These are phyloP conservation scores for Biancaea sappan DNA, from an alignment of 306 rosid genomes.

Conservation along the genomic window DNA sequence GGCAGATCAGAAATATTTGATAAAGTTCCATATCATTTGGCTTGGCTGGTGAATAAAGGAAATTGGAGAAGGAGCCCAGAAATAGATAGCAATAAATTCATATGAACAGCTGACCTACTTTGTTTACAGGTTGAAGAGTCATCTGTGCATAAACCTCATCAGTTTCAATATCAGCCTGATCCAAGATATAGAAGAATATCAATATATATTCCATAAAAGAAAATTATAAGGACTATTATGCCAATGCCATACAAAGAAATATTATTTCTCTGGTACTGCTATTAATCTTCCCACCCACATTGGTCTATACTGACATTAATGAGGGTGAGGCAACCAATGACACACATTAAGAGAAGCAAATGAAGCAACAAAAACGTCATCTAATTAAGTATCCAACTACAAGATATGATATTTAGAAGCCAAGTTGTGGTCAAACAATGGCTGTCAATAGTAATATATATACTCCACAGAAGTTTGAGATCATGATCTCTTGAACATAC, in stretches of 20 bases:
- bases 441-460: too few relatives aligned
- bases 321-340: too few relatives aligned
- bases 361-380: too few relatives aligned
- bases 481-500: too few relatives aligned
- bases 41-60: constrained; percentile 20
- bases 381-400: too few relatives aligned
- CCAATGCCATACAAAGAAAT: constrained; percentile 21
- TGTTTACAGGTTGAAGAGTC: constrained; percentile 98
- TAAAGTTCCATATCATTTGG: constrained; percentile 20
- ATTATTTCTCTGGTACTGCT: not conserved
- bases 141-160: constrained; percentile 97
- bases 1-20: constrained; percentile 32
- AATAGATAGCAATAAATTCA: constrained; percentile 33
- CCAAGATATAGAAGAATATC: constrained; percentile 27
- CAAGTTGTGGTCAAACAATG: too few relatives aligned
- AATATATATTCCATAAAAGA: not conserved
- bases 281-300: too few relatives aligned
- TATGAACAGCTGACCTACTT: constrained; percentile 79
- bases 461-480: too few relatives aligned
- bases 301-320: too few relatives aligned
- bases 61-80: constrained; percentile 9
- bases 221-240: constrained; percentile 1
- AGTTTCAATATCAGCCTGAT: constrained; percentile 94
- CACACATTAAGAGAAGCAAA: too few relatives aligned
- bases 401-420: too few relatives aligned